phyloP scores from a whole-genome alignment of 306 rosid species.

The Biancaea sappan region DNA sequence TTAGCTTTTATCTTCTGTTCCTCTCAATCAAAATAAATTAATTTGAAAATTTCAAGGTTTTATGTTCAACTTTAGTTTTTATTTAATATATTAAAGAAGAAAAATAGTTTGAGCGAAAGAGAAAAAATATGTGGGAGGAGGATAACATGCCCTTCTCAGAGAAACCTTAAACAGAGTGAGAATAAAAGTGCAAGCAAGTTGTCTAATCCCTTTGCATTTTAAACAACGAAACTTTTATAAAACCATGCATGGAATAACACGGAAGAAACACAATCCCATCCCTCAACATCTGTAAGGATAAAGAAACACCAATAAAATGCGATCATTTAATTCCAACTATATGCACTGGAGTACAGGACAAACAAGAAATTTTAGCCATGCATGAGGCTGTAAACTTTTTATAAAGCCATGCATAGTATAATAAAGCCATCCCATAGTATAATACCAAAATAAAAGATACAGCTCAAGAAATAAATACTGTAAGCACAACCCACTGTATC shows the following conservation, averaged over 20 bases:
- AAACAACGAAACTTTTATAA: neutral
- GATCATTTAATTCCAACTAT: neutral
- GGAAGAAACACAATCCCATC: neutral
- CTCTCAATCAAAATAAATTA: neutral
- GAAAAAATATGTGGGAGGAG: neutral
- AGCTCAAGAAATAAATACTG: too few species aligned
- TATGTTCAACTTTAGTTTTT: neutral
- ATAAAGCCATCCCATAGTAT: neutral
- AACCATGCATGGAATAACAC: neutral
- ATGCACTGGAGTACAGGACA: neutral
- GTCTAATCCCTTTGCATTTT: neutral
- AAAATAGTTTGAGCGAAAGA: neutral
- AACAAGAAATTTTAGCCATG: too few species aligned
- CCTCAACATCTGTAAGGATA: neutral
- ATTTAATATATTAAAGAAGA: neutral
- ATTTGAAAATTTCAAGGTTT: neutral
- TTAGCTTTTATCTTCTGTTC: constrained; percentile 23
- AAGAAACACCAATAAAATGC: neutral
- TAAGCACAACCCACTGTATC: too few species aligned
- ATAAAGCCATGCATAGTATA: neutral
- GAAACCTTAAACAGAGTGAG: neutral
- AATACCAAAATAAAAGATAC: neutral
- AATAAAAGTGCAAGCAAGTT: neutral
- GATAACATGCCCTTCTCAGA: neutral
- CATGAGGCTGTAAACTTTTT: too few species aligned